phyloP scores from a whole-genome alignment of 169 alveolate species.

The Condylostoma magnum region DNA sequence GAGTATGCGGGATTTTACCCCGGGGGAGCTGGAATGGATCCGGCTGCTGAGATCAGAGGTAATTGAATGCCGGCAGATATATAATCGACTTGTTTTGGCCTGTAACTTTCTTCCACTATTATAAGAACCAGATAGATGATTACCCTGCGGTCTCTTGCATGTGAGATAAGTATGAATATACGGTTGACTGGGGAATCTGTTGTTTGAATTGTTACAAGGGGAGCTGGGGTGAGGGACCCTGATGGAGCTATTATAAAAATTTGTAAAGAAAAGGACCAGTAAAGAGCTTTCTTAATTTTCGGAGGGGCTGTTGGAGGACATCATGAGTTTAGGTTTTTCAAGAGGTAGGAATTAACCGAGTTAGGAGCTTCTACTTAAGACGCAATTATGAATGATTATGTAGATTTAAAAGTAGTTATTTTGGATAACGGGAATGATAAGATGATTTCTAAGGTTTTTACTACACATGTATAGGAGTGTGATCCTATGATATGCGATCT shows the following conservation, averaged over 20 bases:
- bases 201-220: slow-evolving; percentile 21
- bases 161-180: neutral
- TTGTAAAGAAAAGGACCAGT: slow-evolving; percentile 7
- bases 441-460: neutral
- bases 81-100: neutral
- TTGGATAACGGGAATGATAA: slow-evolving; percentile 30
- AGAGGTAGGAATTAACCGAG: slow-evolving; percentile 24
- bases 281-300: slow-evolving; percentile 12
- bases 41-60: neutral
- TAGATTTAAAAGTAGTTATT: slow-evolving; percentile 6
- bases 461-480: too few species aligned
- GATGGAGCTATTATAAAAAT: slow-evolving; percentile 19
- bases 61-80: neutral
- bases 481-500: neutral
- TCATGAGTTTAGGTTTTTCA: slow-evolving; percentile 2
- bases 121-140: neutral
- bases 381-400: neutral
- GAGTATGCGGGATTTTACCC: neutral
- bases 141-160: neutral
- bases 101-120: neutral
- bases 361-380: neutral
- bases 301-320: slow-evolving; percentile 5
- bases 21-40: neutral
- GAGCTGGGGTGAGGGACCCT: slow-evolving; percentile 11
- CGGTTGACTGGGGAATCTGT: slow-evolving; percentile 18